Evolutionary conservation across 768 basidiomycete species (phyloP).

Genomic region (Xerocomellus dryophilus): DNA sequence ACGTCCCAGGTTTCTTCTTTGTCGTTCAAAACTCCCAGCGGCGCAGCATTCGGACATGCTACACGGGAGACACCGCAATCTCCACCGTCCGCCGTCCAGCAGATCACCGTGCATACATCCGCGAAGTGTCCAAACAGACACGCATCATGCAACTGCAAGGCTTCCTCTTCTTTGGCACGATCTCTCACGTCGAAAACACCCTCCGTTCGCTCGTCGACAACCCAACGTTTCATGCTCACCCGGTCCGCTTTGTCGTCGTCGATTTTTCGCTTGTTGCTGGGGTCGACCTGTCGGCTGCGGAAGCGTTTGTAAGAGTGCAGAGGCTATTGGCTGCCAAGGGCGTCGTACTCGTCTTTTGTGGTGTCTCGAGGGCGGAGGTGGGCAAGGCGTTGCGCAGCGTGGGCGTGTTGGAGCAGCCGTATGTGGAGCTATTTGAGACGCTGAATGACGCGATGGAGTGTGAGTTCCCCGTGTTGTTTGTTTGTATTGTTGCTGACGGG

Average conservation of each 20-base stretch:
- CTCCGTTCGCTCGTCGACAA: slow-evolving; percentile 73
- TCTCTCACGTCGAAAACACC: slow-evolving; percentile 82
- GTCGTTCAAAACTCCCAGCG: slow-evolving; percentile 93
- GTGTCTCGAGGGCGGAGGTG: slow-evolving; percentile 62
- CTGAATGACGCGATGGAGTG: slow-evolving; percentile 93
- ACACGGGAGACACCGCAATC: slow-evolving; percentile 79
- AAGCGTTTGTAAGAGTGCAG: slow-evolving; percentile 91
- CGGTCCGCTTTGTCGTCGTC: slow-evolving; percentile 86
- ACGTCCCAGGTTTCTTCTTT: slow-evolving; percentile 76
- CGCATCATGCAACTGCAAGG: slow-evolving; percentile 86
- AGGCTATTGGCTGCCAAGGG: slow-evolving; percentile 69
- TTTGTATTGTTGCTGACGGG: slow-evolving; percentile 3
- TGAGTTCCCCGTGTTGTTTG: slow-evolving; percentile 38
- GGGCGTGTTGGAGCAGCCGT: slow-evolving; percentile 69
- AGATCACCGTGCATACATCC: slow-evolving; percentile 83
- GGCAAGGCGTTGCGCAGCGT: slow-evolving; percentile 76
- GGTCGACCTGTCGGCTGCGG: slow-evolving; percentile 92
- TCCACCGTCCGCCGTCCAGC: slow-evolving; percentile 91
- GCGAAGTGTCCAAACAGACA: slow-evolving; percentile 90
- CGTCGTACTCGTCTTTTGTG: slow-evolving; percentile 90
- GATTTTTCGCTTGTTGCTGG: slow-evolving; percentile 85
- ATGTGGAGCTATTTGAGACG: slow-evolving; percentile 78
- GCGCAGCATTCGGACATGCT: slow-evolving; percentile 76
- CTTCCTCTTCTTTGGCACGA: slow-evolving; percentile 94
- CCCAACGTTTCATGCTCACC: slow-evolving; percentile 66